A percentile compares a stretch with the other conserved stretches of the same genome.
Conservation (phyloP, 1,284 basidiomycete species). For the Puccinia triticina region DNA sequence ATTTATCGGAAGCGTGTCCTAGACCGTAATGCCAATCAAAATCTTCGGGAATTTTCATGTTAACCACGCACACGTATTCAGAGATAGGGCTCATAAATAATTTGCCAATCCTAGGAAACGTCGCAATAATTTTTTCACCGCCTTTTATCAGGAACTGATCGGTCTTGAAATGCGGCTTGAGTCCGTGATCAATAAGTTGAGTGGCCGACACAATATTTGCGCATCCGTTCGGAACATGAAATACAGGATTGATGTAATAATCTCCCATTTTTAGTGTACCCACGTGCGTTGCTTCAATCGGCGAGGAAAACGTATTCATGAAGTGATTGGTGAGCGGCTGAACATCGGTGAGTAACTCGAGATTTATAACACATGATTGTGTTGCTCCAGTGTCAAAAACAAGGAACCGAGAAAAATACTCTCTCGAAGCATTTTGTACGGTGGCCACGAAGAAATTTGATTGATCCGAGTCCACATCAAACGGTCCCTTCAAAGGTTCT, state of each 20-base stretch:
- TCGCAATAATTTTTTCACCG: background rate
- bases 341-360: background rate
- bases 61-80: too few species aligned
- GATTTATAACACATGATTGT: background rate
- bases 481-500: background rate
- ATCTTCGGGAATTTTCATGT: too few species aligned
- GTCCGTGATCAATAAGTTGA: too few species aligned
- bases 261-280: constrained; percentile 14
- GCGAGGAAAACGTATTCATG: background rate
- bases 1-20: constrained; percentile 16
- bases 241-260: background rate
- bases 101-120: background rate
- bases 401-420: constrained; percentile 4
- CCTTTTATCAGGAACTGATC: background rate
- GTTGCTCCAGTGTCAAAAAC: constrained; percentile 7
- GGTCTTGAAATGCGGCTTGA: background rate
- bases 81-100: background rate
- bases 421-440: background rate
- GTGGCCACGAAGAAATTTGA: background rate
- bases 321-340: background rate
- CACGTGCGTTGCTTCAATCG: constrained; percentile 1
- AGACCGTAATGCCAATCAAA: too few species aligned
- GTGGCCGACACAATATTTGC: constrained; percentile 1
- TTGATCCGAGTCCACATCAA: background rate
- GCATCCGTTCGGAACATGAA: constrained; percentile 16